Base-by-base conservation (phyloP, 140 eudicot genomes). In the Anethum foeniculum region DNA sequence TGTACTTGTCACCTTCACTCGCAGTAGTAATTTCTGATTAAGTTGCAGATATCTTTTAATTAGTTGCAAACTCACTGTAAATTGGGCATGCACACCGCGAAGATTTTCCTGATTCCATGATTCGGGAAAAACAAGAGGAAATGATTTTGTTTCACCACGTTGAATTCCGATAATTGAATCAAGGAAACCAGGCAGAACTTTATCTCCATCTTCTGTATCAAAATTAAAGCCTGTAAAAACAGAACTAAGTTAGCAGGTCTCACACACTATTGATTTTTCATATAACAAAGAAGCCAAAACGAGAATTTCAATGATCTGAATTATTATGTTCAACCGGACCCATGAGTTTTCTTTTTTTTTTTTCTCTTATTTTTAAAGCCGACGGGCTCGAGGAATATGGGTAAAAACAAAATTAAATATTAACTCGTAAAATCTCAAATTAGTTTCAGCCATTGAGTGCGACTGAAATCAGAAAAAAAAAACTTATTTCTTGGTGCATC, bases 151-250 rank as follows among this genome's bases (percentile, higher is more conserved):
- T 90, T 96, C 98, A 48, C 98, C 97, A 18, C 87, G 85, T 87
- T 81, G 84, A 69, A 96, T 91, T 82, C 98, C 98, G 71, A 91
- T 80, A 49, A 96, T 89, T 12, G 99, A 83, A 78, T 91, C 90
- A 54, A 91, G 85, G 84, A 96, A 96, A 82, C 94, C 99, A 60
- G 99, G 98, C 84, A 96, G 84, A 41, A 96, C 88, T 67, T 78
- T 87, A 80, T 93, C 96, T 82, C 88, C 99, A 65, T 96, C 98
- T 80, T 96, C 98, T n/a, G 99, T 91, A 86, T 96, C 99, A 47
- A 96, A 91, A 32, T 86, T 86, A 83, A 91, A 96, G 54, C 99
- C 99, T 96, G 90, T 77, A 84, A 82, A 34, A 34, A 80, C 36
- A 65, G 13, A 7, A 25, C 7, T 12, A 36, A 69, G 30, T 65